Evolutionary conservation across 2,329 filamentous ascomycete genomes (phyloP), one percentile per base, ranked within the genome.

Genomic region (Anthostomella pinea): DNA sequence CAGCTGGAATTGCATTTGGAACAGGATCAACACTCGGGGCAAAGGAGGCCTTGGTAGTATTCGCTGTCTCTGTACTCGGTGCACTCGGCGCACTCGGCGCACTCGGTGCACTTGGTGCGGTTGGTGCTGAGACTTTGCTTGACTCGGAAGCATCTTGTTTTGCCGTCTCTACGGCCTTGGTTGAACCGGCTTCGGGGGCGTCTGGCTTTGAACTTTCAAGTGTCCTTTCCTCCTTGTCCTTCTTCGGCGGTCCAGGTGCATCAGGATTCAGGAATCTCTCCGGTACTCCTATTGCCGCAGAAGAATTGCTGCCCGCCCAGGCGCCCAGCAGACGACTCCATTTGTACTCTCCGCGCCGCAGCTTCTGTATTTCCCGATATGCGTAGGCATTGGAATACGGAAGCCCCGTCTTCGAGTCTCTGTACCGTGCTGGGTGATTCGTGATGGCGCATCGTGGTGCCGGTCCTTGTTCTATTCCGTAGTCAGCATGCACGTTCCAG

Each of bases 301-400:
- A 68, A 58, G 68, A 69, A 46, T 68, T 72, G 48, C 73, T 76
- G 1, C 91, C 91, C 4, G 91, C 83, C 76, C 90, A 98, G 11
- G 83, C 86, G 5, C 87, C 89, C 19, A 95, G 64, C 49, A 93
- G 70, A 19, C 72, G 72, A 58, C 89, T 95, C 86, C 87, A 98
- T 39, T 78, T 78, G 60, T 89, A 90, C 28, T 87, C 81, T 27
- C 87, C 85, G 2, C 71, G 75, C 34, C 79, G 66, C 10, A 95
- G 73, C 37, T 83, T 79, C 53, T 87, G 83, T 29, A 97, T 84
- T 60, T 94, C 82, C 52, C 80, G 80, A 65, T 89, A 96, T 0
- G 89, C 90, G 45, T 83, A 77, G 27, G 79, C 70, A 58, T 91
- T 91, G 46, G 79, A 76, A 63, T 91, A 98, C 1, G 83, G 79